Evolutionary conservation across 1,284 basidiomycete genomes (phyloP).

Genomic region (Nidula niveotomentosa): DNA sequence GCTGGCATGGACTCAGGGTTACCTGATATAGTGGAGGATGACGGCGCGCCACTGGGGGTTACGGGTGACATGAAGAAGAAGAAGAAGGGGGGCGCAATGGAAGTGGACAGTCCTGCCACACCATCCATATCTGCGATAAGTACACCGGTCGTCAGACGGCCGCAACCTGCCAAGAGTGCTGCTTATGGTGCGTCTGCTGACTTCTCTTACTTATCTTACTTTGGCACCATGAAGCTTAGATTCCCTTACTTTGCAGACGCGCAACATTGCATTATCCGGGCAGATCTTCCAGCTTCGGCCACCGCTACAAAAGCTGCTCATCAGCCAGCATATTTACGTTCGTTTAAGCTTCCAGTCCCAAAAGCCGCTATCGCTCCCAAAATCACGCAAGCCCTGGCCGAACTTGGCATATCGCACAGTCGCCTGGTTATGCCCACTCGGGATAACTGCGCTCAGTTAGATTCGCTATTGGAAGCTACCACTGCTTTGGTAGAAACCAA

Average conservation of each 20-base stretch:
- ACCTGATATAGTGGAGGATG: slow-evolving; percentile 68
- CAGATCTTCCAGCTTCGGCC: slow-evolving; percentile 54
- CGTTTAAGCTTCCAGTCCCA: slow-evolving; percentile 77
- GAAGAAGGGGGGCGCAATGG: slow-evolving; percentile 43
- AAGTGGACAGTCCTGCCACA: slow-evolving; percentile 57
- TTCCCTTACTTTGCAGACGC: slow-evolving; percentile 47
- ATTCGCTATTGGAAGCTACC: slow-evolving; percentile 72
- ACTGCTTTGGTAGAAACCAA: slow-evolving; percentile 82
- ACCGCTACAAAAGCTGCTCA: slow-evolving; percentile 74
- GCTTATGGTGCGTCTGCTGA: slow-evolving; percentile 47
- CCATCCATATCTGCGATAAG: slow-evolving; percentile 46
- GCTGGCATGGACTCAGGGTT: slow-evolving; percentile 86
- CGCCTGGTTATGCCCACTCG: slow-evolving; percentile 91
- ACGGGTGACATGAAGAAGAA: slow-evolving; percentile 54
- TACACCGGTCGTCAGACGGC: slow-evolving; percentile 44
- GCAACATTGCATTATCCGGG: slow-evolving; percentile 74
- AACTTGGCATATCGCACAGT: slow-evolving; percentile 73
- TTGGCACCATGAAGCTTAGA: background rate
- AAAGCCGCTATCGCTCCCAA: slow-evolving; percentile 74
- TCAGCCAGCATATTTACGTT: slow-evolving; percentile 77
- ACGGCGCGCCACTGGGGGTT: slow-evolving; percentile 48
- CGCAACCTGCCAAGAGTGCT: slow-evolving; percentile 51
- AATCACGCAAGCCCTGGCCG: slow-evolving; percentile 72
- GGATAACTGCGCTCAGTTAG: slow-evolving; percentile 72
- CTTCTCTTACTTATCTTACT: background rate